Evolutionary conservation across 352 stramenopile genomes (phyloP).

Genomic region (Albugo laibachii): DNA sequence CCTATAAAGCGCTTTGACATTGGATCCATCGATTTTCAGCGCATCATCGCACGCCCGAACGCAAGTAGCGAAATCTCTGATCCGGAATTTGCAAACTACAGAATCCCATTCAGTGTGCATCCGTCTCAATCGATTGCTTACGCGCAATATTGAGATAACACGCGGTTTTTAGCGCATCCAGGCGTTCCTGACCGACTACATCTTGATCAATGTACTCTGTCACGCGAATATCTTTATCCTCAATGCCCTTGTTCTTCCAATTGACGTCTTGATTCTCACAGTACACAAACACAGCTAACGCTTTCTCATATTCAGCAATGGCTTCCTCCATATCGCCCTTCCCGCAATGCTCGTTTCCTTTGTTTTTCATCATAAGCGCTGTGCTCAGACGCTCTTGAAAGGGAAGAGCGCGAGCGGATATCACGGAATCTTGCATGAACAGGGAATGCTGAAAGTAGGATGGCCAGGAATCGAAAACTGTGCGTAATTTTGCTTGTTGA

Average conservation of each 20-base stretch:
- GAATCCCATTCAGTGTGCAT: not conserved
- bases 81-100: slow-evolving; percentile 55
- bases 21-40: slow-evolving; percentile 28
- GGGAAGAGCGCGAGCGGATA: slow-evolving; percentile 15
- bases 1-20: slow-evolving; percentile 69
- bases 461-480: slow-evolving; percentile 51
- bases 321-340: slow-evolving; percentile 34
- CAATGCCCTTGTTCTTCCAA: slow-evolving; percentile 78
- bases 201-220: slow-evolving; percentile 33
- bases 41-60: slow-evolving; percentile 52
- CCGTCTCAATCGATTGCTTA: slow-evolving; percentile 6
- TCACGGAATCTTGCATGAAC: slow-evolving; percentile 69
- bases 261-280: slow-evolving; percentile 53
- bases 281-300: slow-evolving; percentile 65
- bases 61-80: slow-evolving; percentile 39
- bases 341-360: slow-evolving; percentile 39
- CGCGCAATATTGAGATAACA: slow-evolving; percentile 71
- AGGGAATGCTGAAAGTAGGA: slow-evolving; percentile 77
- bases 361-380: slow-evolving; percentile 41
- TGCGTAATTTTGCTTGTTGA: slow-evolving; percentile 60
- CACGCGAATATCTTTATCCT: slow-evolving; percentile 47
- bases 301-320: slow-evolving; percentile 67
- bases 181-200: slow-evolving; percentile 15
- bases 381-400: slow-evolving; percentile 34
- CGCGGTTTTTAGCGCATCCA: slow-evolving; percentile 34